These are phyloP conservation scores for Neonectria hederae DNA, from an alignment of 2,329 filamentous ascomycete species.

Conservation along the genomic window DNA sequence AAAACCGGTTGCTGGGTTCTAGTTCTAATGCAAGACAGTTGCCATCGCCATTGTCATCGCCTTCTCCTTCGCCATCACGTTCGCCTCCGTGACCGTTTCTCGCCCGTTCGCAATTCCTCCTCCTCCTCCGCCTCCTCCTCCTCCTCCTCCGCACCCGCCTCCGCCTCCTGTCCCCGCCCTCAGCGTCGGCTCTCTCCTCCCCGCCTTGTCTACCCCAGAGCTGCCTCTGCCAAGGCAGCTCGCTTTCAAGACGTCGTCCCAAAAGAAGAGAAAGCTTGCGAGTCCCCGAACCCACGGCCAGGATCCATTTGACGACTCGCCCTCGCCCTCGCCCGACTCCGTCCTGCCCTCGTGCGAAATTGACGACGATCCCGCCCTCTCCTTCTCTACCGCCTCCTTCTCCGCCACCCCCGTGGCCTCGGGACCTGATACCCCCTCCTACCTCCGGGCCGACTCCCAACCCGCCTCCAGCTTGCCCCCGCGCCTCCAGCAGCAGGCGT, in stretches of 20 bases:
- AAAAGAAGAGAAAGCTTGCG: conserved; percentile 76
- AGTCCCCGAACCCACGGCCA: conserved; percentile 57
- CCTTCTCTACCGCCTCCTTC: conserved; percentile 62
- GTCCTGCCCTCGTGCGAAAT: conserved; percentile 64
- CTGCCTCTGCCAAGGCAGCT: conserved; percentile 74
- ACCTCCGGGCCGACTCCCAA: conserved; percentile 53
- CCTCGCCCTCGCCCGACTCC: conserved; percentile 55
- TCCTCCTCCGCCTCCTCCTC: conserved; percentile 17
- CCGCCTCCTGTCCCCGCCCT: conserved; percentile 12
- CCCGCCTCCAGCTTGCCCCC: conserved; percentile 63
- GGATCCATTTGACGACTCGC: conserved; percentile 48
- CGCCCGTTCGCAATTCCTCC: neutral
- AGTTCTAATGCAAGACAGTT: conserved; percentile 29
- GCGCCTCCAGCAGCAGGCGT: conserved; percentile 58
- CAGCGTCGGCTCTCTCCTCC: conserved; percentile 21
- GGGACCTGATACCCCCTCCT: conserved; percentile 52
- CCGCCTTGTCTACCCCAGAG: conserved; percentile 52
- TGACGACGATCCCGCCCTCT: conserved; percentile 59
- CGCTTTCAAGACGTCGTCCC: conserved; percentile 76
- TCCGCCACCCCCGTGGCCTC: conserved; percentile 53
- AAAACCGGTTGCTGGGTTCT: conserved; percentile 13
- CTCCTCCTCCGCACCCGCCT: conserved; percentile 18
- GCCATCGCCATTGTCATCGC: conserved; percentile 28
- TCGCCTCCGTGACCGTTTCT: conserved; percentile 13
- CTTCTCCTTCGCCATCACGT: conserved; percentile 18